Evolutionary conservation across 139 green algal genomes (phyloP).

Genomic region (Tetraselmis striata): DNA sequence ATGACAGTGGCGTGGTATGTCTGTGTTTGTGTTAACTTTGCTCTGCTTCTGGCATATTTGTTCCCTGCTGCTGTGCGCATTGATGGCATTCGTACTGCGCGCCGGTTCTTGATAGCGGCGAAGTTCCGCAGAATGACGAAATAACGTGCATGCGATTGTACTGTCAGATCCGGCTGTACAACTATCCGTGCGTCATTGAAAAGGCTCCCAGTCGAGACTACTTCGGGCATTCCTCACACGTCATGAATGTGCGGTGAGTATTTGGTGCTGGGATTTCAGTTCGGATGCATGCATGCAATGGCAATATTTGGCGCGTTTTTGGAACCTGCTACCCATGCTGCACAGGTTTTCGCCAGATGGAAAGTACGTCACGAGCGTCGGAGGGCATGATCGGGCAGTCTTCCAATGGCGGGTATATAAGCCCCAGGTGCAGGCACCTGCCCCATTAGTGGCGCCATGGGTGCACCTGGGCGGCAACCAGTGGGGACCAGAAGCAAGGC

Average conservation of each 20-base stretch:
- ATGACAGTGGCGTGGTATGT: conserved; percentile 56
- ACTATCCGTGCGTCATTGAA: conserved; percentile 62
- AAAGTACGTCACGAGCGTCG: conserved; percentile 28
- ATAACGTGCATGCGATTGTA: background rate
- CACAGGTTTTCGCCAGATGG: background rate
- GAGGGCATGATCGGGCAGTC: conserved; percentile 53
- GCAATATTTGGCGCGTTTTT: background rate
- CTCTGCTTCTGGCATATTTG: too few species aligned
- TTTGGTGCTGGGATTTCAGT: background rate
- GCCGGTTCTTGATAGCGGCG: background rate
- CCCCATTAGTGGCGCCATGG: background rate
- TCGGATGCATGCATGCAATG: background rate
- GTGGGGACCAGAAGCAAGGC: background rate
- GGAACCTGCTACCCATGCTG: too few species aligned
- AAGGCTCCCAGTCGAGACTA: conserved; percentile 54
- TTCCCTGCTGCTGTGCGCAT: too few species aligned
- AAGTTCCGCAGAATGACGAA: background rate
- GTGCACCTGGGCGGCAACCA: background rate
- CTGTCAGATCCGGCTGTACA: conserved; percentile 42
- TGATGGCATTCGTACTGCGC: too few species aligned
- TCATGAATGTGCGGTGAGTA: conserved; percentile 50
- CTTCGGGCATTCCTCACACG: conserved; percentile 56
- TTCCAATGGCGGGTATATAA: conserved; percentile 40
- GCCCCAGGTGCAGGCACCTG: background rate
- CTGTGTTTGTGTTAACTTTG: too few species aligned